These are phyloP conservation scores for Starmerella floris DNA, from an alignment of 805 yeast species.

Conservation along the genomic window DNA sequence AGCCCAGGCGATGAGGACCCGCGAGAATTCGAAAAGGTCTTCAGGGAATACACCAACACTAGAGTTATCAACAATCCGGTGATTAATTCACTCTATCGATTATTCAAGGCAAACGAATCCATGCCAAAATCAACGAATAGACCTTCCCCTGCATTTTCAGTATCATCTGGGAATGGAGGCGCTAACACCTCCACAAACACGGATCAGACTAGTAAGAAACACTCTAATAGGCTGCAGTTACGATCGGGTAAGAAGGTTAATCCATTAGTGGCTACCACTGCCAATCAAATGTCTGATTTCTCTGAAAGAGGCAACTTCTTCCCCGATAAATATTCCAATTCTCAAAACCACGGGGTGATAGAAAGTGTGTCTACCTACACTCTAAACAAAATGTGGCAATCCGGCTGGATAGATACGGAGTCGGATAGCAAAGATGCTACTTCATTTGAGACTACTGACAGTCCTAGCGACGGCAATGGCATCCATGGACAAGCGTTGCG, in stretches of 20 bases:
- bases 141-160: neutral
- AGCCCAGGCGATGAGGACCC: slow-evolving; percentile 16
- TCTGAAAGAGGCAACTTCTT: slow-evolving; percentile 7
- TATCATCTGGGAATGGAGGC: neutral
- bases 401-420: slow-evolving; percentile 20
- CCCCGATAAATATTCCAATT: slow-evolving; percentile 2
- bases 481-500: slow-evolving; percentile 10
- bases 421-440: neutral
- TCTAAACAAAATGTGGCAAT: slow-evolving; percentile 20
- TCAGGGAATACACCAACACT: slow-evolving; percentile 18
- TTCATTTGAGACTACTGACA: neutral
- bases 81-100: slow-evolving; percentile 9
- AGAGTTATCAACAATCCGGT: slow-evolving; percentile 18
- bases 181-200: neutral
- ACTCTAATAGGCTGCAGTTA: neutral
- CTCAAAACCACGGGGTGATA: slow-evolving; percentile 11
- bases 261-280: slow-evolving; percentile 21
- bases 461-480: neutral
- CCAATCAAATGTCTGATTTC: slow-evolving; percentile 19
- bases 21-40: slow-evolving; percentile 18
- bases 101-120: neutral
- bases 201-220: no score
- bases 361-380: slow-evolving; percentile 15
- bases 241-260: slow-evolving; percentile 12
- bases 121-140: neutral